Conservation (phyloP, 768 basidiomycete species). For the Leccinellum albellum region DNA sequence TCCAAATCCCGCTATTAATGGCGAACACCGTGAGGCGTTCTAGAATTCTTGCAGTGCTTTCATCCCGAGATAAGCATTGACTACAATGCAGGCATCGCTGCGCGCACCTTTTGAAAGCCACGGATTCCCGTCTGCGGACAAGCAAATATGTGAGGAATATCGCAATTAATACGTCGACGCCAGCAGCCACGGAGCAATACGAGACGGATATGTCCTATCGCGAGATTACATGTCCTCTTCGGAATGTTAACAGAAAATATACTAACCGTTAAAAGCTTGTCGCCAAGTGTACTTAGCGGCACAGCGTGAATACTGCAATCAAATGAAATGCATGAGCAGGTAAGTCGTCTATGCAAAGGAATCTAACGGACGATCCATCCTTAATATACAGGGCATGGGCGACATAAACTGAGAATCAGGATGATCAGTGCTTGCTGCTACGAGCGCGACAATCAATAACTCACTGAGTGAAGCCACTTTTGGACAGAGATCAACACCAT, state of each 20-base stretch:
- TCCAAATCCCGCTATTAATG: conserved; percentile 3
- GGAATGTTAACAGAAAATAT: background rate
- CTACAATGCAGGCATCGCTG: background rate
- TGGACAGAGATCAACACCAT: background rate
- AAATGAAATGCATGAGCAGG: background rate
- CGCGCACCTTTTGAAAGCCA: background rate
- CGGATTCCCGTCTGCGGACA: background rate
- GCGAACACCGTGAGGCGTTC: conserved; percentile 1
- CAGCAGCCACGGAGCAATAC: background rate
- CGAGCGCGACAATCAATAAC: background rate
- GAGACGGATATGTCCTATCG: background rate
- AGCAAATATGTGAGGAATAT: background rate
- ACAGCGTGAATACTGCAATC: background rate
- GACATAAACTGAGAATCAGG: background rate
- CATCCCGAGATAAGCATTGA: background rate
- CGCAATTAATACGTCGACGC: background rate
- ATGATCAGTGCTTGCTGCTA: background rate
- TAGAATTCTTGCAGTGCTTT: background rate
- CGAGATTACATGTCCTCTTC: background rate
- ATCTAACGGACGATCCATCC: background rate
- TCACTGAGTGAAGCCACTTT: background rate
- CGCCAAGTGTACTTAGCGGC: background rate
- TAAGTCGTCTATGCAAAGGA: background rate
- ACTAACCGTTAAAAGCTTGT: background rate
- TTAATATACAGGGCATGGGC: background rate